phyloP scores from a whole-genome alignment of 2,329 filamentous ascomycete genomes.

The Sporothrix euskadiensis region DNA sequence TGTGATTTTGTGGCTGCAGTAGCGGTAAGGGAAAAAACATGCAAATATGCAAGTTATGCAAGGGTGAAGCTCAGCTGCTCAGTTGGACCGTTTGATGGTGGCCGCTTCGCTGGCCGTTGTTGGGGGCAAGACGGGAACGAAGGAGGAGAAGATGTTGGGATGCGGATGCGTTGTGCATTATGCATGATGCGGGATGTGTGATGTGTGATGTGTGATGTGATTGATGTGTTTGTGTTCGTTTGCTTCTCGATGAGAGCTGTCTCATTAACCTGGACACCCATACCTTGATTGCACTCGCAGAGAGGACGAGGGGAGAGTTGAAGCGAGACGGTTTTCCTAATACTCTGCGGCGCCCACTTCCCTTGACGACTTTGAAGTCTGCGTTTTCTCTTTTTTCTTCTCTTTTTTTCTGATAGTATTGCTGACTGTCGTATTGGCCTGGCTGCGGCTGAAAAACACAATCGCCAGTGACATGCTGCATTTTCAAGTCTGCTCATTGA shows the following conservation, averaged over 20 bases:
- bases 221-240: not conserved
- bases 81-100: not conserved
- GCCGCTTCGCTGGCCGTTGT: not conserved
- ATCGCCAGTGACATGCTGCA: not conserved
- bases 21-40: not conserved
- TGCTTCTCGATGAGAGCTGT: not conserved
- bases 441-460: not conserved
- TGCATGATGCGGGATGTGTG: not conserved
- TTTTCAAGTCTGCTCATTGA: not conserved
- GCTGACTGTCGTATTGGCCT: not conserved
- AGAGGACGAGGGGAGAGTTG: not conserved
- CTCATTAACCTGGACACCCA: not conserved
- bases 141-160: not conserved
- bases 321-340: not conserved
- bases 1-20: conserved; percentile 1
- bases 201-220: not conserved
- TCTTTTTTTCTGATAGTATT: not conserved
- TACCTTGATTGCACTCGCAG: not conserved
- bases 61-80: not conserved
- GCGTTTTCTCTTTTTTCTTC: not conserved
- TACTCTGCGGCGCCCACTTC: conserved; percentile 11
- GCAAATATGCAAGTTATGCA: not conserved
- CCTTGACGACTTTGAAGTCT: not conserved
- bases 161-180: not conserved
- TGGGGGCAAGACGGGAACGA: not conserved